phyloP scores from a whole-genome alignment of 2,329 filamentous ascomycete genomes.

The Colletotrichum sp. region DNA sequence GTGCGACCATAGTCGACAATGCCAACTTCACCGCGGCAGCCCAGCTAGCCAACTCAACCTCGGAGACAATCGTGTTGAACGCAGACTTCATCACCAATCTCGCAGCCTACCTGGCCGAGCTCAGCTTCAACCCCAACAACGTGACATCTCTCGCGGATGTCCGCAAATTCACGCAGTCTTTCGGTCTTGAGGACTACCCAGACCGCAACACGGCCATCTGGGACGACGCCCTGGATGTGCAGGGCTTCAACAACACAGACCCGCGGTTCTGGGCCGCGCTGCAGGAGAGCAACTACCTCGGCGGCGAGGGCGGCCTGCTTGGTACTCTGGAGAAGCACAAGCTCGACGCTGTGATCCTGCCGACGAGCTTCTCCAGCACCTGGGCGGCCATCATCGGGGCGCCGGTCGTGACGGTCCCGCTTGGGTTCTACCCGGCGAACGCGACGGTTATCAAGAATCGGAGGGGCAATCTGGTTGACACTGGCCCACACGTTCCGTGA shows the following conservation, averaged over 20 bases:
- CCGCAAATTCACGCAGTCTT: slow-evolving; percentile 58
- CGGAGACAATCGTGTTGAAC: slow-evolving; percentile 47
- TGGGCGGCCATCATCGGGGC: slow-evolving; percentile 26
- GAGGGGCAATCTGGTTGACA: slow-evolving; percentile 18
- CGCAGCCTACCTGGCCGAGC: slow-evolving; percentile 56
- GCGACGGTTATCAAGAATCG: slow-evolving; percentile 14
- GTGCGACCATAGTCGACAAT: slow-evolving; percentile 65
- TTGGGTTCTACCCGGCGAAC: slow-evolving; percentile 48
- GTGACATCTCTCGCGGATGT: slow-evolving; percentile 57
- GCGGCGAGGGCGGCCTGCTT: slow-evolving; percentile 63
- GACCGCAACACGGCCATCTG: slow-evolving; percentile 62
- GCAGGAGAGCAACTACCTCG: slow-evolving; percentile 57
- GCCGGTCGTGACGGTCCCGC: slow-evolving; percentile 65
- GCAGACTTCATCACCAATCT: slow-evolving; percentile 66
- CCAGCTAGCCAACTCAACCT: slow-evolving; percentile 27
- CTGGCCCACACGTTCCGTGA: slow-evolving; percentile 22
- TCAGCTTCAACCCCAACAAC: slow-evolving; percentile 61
- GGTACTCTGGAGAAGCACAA: slow-evolving; percentile 60
- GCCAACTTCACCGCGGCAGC: slow-evolving; percentile 39
- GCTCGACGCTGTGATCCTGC: slow-evolving; percentile 65
- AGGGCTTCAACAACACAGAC: slow-evolving; percentile 60
- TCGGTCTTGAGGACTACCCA: slow-evolving; percentile 62
- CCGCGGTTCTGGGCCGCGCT: slow-evolving; percentile 62
- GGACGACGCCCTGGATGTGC: slow-evolving; percentile 52
- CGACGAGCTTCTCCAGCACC: slow-evolving; percentile 41